These are phyloP conservation scores for Pezicula carpinea DNA, from an alignment of 2,329 filamentous ascomycete species.

Conservation along the genomic window DNA sequence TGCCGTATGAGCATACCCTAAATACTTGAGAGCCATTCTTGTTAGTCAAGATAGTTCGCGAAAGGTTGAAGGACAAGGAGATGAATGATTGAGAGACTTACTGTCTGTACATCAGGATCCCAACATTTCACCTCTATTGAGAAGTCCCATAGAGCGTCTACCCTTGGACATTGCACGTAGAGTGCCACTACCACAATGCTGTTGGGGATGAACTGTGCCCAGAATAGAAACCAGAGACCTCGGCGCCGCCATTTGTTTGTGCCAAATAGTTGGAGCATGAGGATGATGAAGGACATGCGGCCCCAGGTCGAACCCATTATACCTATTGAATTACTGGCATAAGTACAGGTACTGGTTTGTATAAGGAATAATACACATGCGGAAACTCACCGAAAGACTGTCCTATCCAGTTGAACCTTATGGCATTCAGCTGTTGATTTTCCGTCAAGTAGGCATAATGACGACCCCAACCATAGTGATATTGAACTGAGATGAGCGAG, in stretches of 20 bases:
- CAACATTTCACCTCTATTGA: not conserved
- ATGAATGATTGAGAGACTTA: too few relatives aligned
- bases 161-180: not conserved
- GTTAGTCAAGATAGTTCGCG: not conserved
- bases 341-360: not conserved
- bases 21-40: not conserved
- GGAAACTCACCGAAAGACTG: not conserved
- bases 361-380: too few relatives aligned
- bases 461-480: conserved; percentile 3
- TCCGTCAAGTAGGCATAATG: not conserved
- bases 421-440: not conserved
- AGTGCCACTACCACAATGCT: not conserved
- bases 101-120: not conserved
- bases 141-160: not conserved
- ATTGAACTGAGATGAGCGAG: not conserved
- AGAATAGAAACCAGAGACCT: not conserved
- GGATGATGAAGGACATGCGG: conserved; percentile 1
- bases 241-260: not conserved
- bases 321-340: not conserved
- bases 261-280: conserved; percentile 1
- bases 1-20: conserved; percentile 1
- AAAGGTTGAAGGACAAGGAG: too few relatives aligned
- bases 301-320: conserved; percentile 1
- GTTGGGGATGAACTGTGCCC: not conserved
- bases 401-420: not conserved